Percentiles rank a stretch among this genome's conserved stretches.
Evolutionary conservation across 1,139 yeast species (phyloP).

Genomic region (Tardiomyces depauwii): DNA sequence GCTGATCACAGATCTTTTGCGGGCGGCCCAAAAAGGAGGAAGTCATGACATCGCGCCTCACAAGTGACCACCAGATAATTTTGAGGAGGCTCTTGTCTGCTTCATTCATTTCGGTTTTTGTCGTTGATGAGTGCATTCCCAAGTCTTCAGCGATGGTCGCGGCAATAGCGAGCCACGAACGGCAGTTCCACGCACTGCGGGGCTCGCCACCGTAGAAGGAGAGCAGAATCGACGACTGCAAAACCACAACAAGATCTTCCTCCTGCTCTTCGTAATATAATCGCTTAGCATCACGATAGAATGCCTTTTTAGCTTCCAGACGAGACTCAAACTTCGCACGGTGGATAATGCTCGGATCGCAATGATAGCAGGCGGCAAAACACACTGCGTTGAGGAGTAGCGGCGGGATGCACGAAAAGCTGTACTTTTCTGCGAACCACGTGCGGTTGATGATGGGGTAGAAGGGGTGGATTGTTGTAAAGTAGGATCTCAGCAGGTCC

Average conservation of each 20-base stretch:
- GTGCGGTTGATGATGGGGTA: conserved; percentile 8
- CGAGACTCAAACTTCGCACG: conserved; percentile 6
- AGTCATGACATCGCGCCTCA: conserved; percentile 8
- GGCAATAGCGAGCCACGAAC: conserved; percentile 9
- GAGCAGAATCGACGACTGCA: conserved; percentile 6
- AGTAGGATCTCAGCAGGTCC: conserved; percentile 4
- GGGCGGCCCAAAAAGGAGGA: conserved; percentile 10
- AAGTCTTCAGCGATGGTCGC: conserved; percentile 8
- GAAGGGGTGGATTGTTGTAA: conserved; percentile 8
- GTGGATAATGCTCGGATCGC: conserved; percentile 5
- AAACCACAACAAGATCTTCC: conserved; percentile 5
- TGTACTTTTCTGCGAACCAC: conserved; percentile 8
- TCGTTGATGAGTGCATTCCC: conserved; percentile 9
- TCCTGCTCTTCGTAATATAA: conserved; percentile 5
- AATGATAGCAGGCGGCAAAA: conserved; percentile 10
- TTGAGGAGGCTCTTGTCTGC: conserved; percentile 7
- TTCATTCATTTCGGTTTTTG: conserved; percentile 4
- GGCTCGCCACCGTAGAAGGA: conserved; percentile 10
- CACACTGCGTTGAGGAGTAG: conserved; percentile 8
- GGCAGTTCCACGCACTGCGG: conserved; percentile 7
- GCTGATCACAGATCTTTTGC: conserved; percentile 5
- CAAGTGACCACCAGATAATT: conserved; percentile 10
- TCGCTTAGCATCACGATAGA: conserved; percentile 6
- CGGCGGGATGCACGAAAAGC: conserved; percentile 2
- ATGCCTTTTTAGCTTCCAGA: conserved; percentile 6